phyloP scores from a whole-genome alignment of 768 basidiomycete genomes.

The Dentipellis sp. region DNA sequence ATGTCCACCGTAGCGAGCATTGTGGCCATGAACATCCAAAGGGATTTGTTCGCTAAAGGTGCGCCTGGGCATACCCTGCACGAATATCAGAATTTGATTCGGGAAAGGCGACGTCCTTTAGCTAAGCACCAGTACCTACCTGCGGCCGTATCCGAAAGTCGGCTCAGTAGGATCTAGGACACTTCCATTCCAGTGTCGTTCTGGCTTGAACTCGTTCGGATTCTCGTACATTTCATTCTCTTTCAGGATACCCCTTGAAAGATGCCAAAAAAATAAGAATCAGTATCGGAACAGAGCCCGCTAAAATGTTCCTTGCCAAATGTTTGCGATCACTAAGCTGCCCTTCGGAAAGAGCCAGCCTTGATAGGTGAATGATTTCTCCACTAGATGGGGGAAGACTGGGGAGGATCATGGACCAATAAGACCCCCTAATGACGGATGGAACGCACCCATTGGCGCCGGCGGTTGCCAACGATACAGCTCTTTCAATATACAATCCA shows the following conservation, averaged over 20 bases:
- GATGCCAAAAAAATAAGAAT: background rate
- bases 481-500: constrained; percentile 16
- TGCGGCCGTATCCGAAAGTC: background rate
- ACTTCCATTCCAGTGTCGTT: background rate
- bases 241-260: background rate
- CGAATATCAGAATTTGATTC: no score
- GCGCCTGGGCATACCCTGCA: no score
- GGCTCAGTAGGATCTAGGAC: background rate
- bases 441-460: background rate
- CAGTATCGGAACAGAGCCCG: background rate
- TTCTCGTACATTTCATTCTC: background rate
- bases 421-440: background rate
- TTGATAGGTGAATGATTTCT: background rate
- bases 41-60: no score
- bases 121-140: background rate
- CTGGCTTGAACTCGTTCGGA: background rate
- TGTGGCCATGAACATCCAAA: no score
- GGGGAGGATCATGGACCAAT: background rate
- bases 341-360: background rate
- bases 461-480: constrained; percentile 10
- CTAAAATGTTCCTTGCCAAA: background rate
- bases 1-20: no score
- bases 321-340: background rate
- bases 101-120: no score
- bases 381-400: background rate